phyloP scores from a whole-genome alignment of 2,329 filamentous ascomycete species.

The Colletotrichum sp. region DNA sequence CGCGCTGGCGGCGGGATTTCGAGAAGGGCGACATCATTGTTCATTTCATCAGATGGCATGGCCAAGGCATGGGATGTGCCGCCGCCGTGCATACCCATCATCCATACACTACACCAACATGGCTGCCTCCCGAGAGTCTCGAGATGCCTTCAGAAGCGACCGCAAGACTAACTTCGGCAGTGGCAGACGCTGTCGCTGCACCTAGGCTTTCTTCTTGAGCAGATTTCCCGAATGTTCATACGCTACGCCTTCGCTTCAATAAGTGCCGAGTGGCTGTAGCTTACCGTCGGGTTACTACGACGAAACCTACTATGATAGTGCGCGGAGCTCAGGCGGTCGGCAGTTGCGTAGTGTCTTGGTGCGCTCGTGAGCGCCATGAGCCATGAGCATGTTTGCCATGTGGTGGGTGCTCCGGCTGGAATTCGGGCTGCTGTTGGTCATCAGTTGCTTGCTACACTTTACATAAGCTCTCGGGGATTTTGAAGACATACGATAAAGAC shows the following conservation, averaged over 20 bases:
- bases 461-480: background rate
- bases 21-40: background rate
- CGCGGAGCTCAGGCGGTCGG: background rate
- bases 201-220: background rate
- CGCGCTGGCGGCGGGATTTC: background rate
- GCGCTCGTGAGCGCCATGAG: slow-evolving; percentile 16
- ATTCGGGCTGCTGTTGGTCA: background rate
- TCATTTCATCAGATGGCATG: background rate
- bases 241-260: background rate
- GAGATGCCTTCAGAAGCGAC: background rate
- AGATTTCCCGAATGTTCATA: background rate
- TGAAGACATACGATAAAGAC: background rate
- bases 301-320: slow-evolving; percentile 5
- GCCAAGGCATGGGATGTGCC: background rate
- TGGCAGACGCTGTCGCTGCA: background rate
- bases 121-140: background rate
- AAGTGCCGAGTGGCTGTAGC: background rate
- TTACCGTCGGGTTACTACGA: background rate
- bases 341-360: slow-evolving; percentile 13
- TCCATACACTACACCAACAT: background rate
- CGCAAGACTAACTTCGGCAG: background rate
- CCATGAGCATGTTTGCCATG: slow-evolving; percentile 17
- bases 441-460: background rate
- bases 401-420: background rate
- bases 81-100: background rate